Evolutionary conservation across 805 yeast species (phyloP).

Genomic region (Candida palmyrensis): DNA sequence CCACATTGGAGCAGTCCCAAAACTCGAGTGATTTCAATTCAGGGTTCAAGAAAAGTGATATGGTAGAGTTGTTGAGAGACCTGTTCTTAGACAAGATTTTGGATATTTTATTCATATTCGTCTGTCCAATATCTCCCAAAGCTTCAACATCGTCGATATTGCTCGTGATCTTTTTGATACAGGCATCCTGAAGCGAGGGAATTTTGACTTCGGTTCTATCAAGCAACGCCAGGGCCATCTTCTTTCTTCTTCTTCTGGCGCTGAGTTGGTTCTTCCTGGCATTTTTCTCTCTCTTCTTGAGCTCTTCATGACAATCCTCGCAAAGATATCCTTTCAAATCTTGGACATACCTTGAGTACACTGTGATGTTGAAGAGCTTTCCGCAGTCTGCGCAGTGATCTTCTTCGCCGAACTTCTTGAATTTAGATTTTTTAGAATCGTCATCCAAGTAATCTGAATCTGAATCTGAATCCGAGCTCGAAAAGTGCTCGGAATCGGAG

Average conservation of each 20-base stretch:
- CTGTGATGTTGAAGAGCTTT: constrained; percentile 52
- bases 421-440: constrained; percentile 12
- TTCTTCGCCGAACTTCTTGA: constrained; percentile 42
- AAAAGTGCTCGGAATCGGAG: constrained; percentile 29
- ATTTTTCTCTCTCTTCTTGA: constrained; percentile 37
- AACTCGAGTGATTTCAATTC: constrained; percentile 56
- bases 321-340: constrained; percentile 63
- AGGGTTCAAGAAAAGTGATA: constrained; percentile 67
- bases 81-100: constrained; percentile 79
- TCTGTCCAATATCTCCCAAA: constrained; percentile 80
- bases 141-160: constrained; percentile 72
- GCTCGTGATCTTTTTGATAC: constrained; percentile 62
- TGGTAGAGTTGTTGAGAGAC: constrained; percentile 66
- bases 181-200: constrained; percentile 76
- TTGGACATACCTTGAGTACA: constrained; percentile 53
- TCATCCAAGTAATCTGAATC: constrained; percentile 23
- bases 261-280: constrained; percentile 50
- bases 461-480: constrained; percentile 23
- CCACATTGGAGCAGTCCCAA: constrained; percentile 89
- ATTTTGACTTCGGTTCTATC: constrained; percentile 60
- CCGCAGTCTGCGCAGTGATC: constrained; percentile 65
- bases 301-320: constrained; percentile 47
- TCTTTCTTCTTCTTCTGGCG: constrained; percentile 70
- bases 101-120: constrained; percentile 66
- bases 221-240: constrained; percentile 77